These are phyloP conservation scores for Fraxinus ornus DNA, from an alignment of 305 asterid genomes.

Conservation along the genomic window DNA sequence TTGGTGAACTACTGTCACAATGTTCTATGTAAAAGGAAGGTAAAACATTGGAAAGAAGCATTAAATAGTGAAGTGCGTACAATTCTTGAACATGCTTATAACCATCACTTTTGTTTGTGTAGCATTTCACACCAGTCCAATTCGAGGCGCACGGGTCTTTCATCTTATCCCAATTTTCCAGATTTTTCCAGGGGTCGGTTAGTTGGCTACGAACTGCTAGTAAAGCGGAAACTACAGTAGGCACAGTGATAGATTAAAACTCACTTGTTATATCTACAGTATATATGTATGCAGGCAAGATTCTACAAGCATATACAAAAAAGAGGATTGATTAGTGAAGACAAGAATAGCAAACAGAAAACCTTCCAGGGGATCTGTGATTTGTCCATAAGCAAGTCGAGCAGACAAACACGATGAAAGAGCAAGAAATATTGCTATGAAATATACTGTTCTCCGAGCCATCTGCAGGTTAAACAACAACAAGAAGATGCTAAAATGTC, in stretches of 20 bases:
- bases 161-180: constrained; percentile 45
- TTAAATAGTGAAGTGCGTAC: constrained; percentile 26
- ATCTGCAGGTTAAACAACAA: constrained; percentile 23
- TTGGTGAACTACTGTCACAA: neutral
- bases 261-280: neutral
- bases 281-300: neutral
- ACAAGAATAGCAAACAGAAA: neutral
- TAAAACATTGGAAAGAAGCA: neutral
- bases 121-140: constrained; percentile 51
- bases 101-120: constrained; percentile 35
- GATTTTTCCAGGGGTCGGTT: constrained; percentile 36
- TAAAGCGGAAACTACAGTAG: constrained; percentile 43
- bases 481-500: neutral
- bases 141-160: constrained; percentile 45
- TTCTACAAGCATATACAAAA: neutral
- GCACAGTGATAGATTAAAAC: neutral
- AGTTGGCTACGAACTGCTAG: constrained; percentile 39
- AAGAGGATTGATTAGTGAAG: neutral
- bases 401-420: constrained; percentile 27
- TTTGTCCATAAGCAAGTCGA: constrained; percentile 28
- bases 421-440: constrained; percentile 23
- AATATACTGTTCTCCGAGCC: constrained; percentile 19
- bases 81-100: constrained; percentile 54
- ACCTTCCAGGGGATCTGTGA: constrained; percentile 50
- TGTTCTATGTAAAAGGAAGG: neutral